Evolutionary conservation across 306 rosid genomes (phyloP), one percentile per base, ranked within the genome.

Genomic region (Glycine tomentella): DNA sequence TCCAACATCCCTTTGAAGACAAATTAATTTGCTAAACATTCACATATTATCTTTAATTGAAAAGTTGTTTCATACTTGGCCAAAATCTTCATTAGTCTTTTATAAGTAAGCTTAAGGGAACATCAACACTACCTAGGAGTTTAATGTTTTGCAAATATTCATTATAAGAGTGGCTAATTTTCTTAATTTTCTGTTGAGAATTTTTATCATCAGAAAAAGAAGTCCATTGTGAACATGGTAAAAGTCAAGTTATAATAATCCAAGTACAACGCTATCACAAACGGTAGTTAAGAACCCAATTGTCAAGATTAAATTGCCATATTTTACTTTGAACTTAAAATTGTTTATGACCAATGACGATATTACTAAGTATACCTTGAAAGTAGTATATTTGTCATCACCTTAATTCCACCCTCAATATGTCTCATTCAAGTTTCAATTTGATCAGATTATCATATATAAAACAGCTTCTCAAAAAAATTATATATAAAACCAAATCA

Each of bases 381-480:
- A 64, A 64, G 20, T 64, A 13, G 25, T 14, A 64, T 64, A 64
- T 64, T 64, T 67, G 72, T 42, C 52, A 40, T 61, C 42, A 58
- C 72, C 51, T 40, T 3, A 66, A 66, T 15, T 14, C 2, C 68
- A 57, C 13, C 25, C 13, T 67, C 36, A 16, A 8, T 16, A 15
- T 55, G 61, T 72, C 76, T 51, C 61, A 10, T 72, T 72, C 76
- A 52, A 31, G 31, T 31, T 72, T 14, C 46, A 50, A 72, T 72
- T 72, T 72, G 33, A 11, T 52, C 33, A 6, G 12, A 20, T 49
- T 49, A 70, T 70, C 25, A 70, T 13, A 36, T 4, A 9, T 17
- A 50, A 3, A 25, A 25, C 31, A 1, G 31, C 31, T 25, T 25
- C 31, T 25, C 31, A 25, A 25, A 25, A 25, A 25, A 25, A 25